Base-by-base conservation (phyloP, 1,284 basidiomycete species). In the Moesziomyces sp. region DNA sequence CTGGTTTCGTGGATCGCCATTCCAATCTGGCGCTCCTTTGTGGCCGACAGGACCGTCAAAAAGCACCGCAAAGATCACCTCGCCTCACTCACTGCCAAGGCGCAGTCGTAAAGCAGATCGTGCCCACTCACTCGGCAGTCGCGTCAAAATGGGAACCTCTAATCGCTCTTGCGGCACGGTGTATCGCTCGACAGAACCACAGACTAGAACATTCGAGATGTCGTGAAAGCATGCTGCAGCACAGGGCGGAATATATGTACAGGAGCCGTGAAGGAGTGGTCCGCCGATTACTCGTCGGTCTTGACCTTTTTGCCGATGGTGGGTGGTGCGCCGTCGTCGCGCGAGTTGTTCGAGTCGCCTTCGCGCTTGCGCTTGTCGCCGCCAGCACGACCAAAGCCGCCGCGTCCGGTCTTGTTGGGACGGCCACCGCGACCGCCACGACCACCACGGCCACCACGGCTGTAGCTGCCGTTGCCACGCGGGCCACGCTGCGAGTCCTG, bases 401-500 rank as follows among this genome's bases (percentile, higher is more conserved):
- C 84, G 10, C 85, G 55, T 26, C 80, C 74, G 16, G 14, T 35
- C 35, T 35, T 35, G 35, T 35, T 35, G 35, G 13, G 14, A 19
- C 81, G 71, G 11, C 79, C 67, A 43, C 83, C 78, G 26, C 83
- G 68, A 8, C 84, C 78, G 26, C 84, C 81, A n/a, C 84, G 70
- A 1, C 85, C 81, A 38, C 85, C 77, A 21, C 85, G 78, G 35
- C 84, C 80, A 38, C 84, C 58, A 23, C 86, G 77, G 24, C 77
- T 65, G 38, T 80, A 73, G 28, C 83, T 67, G 28, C 83, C 66
- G 1, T 79, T 64, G 46, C 77, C 55, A 38, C 78, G 61, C 34
- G 91, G 91, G 90, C 30, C 90, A 69, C 92, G 85, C 58, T 64
- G 64, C 14, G 60, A 60, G 16, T 79, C 69, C 43, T 74, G 47